Percentiles rank a stretch among this genome's conserved stretches.
Conservation (phyloP, 345 rosid species). For the Lepidium didymum region DNA sequence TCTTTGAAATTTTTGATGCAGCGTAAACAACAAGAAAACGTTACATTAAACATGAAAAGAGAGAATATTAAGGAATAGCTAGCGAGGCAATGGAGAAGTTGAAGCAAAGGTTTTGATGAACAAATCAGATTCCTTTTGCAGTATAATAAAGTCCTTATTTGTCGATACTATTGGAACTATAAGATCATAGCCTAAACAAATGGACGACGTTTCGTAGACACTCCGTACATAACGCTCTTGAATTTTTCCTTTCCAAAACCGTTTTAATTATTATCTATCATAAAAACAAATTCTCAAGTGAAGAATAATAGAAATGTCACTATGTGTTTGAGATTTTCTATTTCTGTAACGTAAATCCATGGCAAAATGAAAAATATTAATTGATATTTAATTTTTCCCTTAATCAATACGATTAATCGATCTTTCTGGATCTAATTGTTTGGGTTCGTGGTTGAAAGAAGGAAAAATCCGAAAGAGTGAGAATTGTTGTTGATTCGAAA, state of each 20-base stretch:
- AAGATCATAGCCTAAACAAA: conserved; percentile 22
- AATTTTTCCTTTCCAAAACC: conserved; percentile 31
- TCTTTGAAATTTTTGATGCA: too few relatives aligned
- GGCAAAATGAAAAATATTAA: conserved; percentile 15
- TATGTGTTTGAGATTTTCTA: background rate
- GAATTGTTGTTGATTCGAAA: conserved; percentile 25
- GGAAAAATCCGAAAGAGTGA: background rate
- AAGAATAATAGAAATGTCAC: conserved; percentile 12
- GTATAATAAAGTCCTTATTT: background rate
- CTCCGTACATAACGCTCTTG: conserved; percentile 37
- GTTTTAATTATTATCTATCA: background rate
- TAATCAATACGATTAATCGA: background rate
- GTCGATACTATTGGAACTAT: background rate
- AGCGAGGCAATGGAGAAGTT: conserved; percentile 1
- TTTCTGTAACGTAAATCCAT: conserved; percentile 27
- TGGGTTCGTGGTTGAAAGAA: background rate
- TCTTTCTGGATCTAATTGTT: background rate
- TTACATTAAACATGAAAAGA: background rate
- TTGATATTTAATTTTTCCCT: background rate
- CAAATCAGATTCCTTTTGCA: background rate
- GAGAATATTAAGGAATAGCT: background rate
- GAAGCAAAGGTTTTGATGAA: conserved; percentile 2
- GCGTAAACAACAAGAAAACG: background rate
- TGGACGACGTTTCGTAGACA: conserved; percentile 34
- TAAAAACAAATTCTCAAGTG: background rate